Evolutionary conservation across 768 basidiomycete species (phyloP), one percentile per base, ranked within the genome.

Genomic region (Tricholoma sp.): DNA sequence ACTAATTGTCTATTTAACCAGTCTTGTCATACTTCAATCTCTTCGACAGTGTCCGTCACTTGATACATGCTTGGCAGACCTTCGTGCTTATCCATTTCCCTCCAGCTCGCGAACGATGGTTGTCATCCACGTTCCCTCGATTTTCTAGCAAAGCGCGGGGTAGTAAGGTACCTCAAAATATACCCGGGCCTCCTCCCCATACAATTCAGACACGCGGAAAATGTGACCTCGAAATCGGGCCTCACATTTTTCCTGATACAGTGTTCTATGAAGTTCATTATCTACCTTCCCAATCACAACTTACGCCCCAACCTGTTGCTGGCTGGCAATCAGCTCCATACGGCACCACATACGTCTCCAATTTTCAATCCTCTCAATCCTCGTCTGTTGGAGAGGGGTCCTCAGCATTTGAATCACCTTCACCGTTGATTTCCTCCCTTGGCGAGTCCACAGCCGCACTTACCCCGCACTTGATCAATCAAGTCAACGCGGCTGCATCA

Each of bases 191-290:
- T 39, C 86, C 86, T 2, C 83, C 86, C 0, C 87, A 90, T 65
- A 85, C 81, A 1, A 80, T 85, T 55, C 82, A 83, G 61, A 76
- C 76, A 31, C 76, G 85, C 34, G 89, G 88, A 46, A 82, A 76
- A 65, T 91, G 85, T 67, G 82, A 86, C 55, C 69, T 94, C 35
- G 77, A 83, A 62, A 82, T 93, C 31, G 91, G 90, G 5, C 91
- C 91, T 12, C 89, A 90, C 67, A 71, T 76, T 24, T 92, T 92
- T 63, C 65, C 74, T 32, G 82, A 85, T 21, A 90, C 89, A 0
- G 74, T 79, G 0, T 74, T 93, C 58, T 90, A 83, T 60, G 88
- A 92, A 70, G 86, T 88, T 8, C 80, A 84, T 64, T 91, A 91
- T 69, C 76, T 83, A 18, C 71, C 78, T 3, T 59, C 62, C 18